Conservation (phyloP, 73 alveolate genomes). For the Tetrahymena malaccensis region DNA sequence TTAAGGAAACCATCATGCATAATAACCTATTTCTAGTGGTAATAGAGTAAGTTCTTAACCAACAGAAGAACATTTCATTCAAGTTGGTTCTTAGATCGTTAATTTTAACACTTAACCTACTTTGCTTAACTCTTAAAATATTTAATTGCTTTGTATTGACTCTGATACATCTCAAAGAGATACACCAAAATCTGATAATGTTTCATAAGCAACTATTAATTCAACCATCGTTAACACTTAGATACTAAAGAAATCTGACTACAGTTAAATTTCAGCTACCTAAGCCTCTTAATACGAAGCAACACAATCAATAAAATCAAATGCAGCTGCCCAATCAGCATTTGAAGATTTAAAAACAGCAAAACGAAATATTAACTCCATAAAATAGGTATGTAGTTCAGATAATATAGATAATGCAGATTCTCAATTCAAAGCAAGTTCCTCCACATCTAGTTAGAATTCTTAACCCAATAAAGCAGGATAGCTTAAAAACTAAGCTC, state of each 20-base stretch:
- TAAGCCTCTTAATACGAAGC: not conserved
- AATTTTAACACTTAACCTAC: not conserved
- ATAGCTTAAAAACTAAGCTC: not conserved
- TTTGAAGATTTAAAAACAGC: not conserved
- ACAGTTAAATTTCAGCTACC: not conserved
- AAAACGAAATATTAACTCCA: not conserved
- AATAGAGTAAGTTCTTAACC: not conserved
- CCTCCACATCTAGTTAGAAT: not conserved
- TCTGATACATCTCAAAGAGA: not conserved
- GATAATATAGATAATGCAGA: not conserved
- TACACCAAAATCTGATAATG: not conserved
- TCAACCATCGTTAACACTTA: not conserved
- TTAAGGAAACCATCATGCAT: not conserved
- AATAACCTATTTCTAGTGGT: not conserved
- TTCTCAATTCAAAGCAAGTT: not conserved
- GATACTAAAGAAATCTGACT: not conserved
- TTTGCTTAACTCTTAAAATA: not conserved
- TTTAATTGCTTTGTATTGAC: not conserved
- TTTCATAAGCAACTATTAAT: not conserved
- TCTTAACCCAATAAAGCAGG: not conserved
- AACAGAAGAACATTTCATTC: not conserved
- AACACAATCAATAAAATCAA: not conserved
- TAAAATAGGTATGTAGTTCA: not conserved
- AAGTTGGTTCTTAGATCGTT: not conserved
- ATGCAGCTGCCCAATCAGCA: not conserved